These are phyloP conservation scores for Colletotrichum cordylinicola DNA, from an alignment of 2,329 filamentous ascomycete species.

Conservation along the genomic window DNA sequence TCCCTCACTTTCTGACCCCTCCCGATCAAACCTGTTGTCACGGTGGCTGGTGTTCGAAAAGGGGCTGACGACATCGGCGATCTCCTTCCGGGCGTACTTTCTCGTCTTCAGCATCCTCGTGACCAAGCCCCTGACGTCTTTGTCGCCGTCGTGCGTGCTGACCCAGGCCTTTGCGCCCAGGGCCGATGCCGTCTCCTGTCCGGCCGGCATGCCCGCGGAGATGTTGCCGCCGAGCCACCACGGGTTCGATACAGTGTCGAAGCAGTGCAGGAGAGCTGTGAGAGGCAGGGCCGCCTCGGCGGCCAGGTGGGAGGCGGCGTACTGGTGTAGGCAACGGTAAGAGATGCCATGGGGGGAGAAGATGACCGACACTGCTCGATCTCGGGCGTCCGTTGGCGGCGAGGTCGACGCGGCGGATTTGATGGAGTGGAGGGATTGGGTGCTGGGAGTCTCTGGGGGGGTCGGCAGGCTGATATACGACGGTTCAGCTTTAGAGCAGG, in stretches of 20 bases:
- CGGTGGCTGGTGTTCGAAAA: background rate
- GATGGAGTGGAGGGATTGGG: constrained; percentile 35
- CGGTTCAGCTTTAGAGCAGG: constrained; percentile 16
- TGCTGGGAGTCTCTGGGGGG: constrained; percentile 39
- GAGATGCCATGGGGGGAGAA: constrained; percentile 70
- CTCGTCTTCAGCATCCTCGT: constrained; percentile 55
- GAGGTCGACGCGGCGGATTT: constrained; percentile 39
- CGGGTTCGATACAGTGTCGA: constrained; percentile 63
- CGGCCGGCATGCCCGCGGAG: constrained; percentile 60
- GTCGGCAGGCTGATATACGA: constrained; percentile 34
- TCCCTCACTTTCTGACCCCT: background rate
- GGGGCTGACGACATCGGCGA: constrained; percentile 39
- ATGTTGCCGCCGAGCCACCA: constrained; percentile 69
- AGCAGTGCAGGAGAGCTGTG: constrained; percentile 68
- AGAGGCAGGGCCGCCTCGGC: constrained; percentile 63
- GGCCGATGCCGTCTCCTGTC: constrained; percentile 59
- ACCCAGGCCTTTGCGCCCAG: constrained; percentile 65
- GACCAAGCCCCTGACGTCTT: constrained; percentile 58
- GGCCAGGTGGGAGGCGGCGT: constrained; percentile 62
- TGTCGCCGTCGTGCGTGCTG: constrained; percentile 65
- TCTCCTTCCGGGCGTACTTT: constrained; percentile 49
- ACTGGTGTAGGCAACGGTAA: constrained; percentile 58
- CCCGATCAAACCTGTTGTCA: background rate
- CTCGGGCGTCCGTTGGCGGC: constrained; percentile 35
- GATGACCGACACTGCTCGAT: constrained; percentile 61